Base-by-base conservation (phyloP, 371 early-diverging fungal species). In the Batrachochytrium dendrobatidis region DNA sequence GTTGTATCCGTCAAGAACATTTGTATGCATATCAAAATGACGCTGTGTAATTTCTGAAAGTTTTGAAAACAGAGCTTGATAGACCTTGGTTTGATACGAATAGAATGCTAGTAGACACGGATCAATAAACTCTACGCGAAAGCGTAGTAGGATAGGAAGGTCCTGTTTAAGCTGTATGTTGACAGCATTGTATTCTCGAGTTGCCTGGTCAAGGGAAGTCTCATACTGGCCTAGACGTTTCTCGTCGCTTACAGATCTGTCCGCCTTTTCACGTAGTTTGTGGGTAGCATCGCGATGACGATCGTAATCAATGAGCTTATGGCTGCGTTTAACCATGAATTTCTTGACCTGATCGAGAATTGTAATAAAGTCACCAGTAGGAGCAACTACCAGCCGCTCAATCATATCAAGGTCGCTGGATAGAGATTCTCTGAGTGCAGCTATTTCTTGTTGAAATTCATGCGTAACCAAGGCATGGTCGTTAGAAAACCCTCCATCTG, bases 241-340 rank as follows among this genome's bases (percentile, higher is more conserved):
- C 67, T 88, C 91, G 59, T 89, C 88, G 54, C 68, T 76, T 33
- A 82, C 75, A 15, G 80, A 79, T 49, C 84, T 72, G 51, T 87
- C 84, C 28, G 79, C 69, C 62, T 86, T 87, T 20, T 71, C 82
- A 30, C 74, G 72, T 24, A 91, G 63, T 62, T 87, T 89, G 57
- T 78, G 77, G 53, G 88, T 66, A n/a, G 75, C 59, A 57, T 77
- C 71, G 33, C 85, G 71, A 71, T 85, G 84, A 49, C 92, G 81
- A 62, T 92, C 92, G 68, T 83, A 91, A 74, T 92, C 92, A 29
- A 90, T 68, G 62, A 86, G 64, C 67, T 92, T 92, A 65, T 89
- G 91, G 32, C 80, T 74, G 5, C 91, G 81, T 68, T 92, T 92
- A n/a, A 73, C 73, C 48, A 90, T 85, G 2, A 86, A 75, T 60